Evolutionary conservation across 352 stramenopile genomes (phyloP).

Genomic region (Globisporangium viniferum): DNA sequence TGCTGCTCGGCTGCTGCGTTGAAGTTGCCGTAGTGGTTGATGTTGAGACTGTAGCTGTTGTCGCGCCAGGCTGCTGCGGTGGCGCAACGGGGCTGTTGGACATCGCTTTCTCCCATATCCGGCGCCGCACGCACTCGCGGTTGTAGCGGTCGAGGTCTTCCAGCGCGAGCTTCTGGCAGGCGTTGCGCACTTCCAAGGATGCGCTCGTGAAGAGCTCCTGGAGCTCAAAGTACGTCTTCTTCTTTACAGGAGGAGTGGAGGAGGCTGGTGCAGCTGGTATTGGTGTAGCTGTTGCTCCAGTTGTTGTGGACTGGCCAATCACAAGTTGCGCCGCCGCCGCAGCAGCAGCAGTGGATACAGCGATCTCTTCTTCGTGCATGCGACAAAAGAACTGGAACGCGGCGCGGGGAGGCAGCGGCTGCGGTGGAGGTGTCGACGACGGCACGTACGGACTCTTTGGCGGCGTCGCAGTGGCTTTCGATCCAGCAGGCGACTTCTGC

Average conservation of each 20-base stretch:
- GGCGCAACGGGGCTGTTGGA: slow-evolving; percentile 6
- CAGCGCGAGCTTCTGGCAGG: slow-evolving; percentile 44
- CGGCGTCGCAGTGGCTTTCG: slow-evolving; percentile 14
- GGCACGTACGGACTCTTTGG: slow-evolving; percentile 28
- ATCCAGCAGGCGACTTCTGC: slow-evolving; percentile 11
- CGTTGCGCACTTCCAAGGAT: slow-evolving; percentile 24
- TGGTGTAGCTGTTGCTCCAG: background rate
- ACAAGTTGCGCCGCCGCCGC: background rate
- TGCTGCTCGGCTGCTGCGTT: background rate
- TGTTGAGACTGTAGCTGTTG: background rate
- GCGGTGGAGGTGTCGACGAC: slow-evolving; percentile 39
- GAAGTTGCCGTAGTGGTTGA: background rate
- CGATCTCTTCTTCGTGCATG: slow-evolving; percentile 21
- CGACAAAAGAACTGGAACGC: slow-evolving; percentile 45
- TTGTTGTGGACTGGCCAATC: background rate
- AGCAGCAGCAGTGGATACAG: background rate
- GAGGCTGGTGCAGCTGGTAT: background rate
- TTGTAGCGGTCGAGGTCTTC: slow-evolving; percentile 61
- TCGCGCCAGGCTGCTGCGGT: background rate
- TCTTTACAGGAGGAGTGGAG: background rate
- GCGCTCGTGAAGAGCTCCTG: slow-evolving; percentile 27
- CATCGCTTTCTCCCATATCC: slow-evolving; percentile 63
- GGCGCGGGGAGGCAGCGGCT: slow-evolving; percentile 25
- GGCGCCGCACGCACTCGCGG: slow-evolving; percentile 48
- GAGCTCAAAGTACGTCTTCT: slow-evolving; percentile 24